phyloP scores from a whole-genome alignment of 2,329 filamentous ascomycete species.

The Gremmenia infestans region DNA sequence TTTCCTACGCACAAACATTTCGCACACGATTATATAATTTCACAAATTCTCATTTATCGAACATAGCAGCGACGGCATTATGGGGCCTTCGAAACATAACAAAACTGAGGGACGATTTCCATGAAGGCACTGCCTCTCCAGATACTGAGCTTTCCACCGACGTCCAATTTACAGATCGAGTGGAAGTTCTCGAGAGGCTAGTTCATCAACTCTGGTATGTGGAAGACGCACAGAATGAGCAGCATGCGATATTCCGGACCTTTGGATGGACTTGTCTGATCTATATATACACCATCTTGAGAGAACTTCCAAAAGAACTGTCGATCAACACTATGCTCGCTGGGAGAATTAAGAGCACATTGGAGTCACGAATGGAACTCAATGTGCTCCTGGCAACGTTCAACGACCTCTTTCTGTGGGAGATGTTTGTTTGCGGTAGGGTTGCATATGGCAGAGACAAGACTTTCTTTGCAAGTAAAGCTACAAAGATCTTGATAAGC shows the following conservation, averaged over 20 bases:
- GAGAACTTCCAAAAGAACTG: slow-evolving; percentile 17
- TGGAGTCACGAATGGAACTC: slow-evolving; percentile 17
- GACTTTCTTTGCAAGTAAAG: slow-evolving; percentile 19
- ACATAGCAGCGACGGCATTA: slow-evolving; percentile 14
- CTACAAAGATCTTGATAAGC: slow-evolving; percentile 16
- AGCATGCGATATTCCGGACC: slow-evolving; percentile 17
- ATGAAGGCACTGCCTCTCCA: slow-evolving; percentile 3
- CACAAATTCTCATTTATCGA: slow-evolving; percentile 9
- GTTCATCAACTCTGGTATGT: slow-evolving; percentile 19
- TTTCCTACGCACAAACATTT: slow-evolving; percentile 11
- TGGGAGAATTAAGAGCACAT: slow-evolving; percentile 8
- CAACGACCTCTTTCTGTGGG: slow-evolving; percentile 22
- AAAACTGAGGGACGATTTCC: slow-evolving; percentile 11
- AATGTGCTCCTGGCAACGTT: slow-evolving; percentile 24
- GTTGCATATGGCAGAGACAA: slow-evolving; percentile 17
- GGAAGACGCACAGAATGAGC: slow-evolving; percentile 9
- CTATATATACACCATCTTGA: slow-evolving; percentile 19
- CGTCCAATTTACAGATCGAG: slow-evolving; percentile 19
- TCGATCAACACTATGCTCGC: slow-evolving; percentile 19
- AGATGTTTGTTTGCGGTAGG: slow-evolving; percentile 20
- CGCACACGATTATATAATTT: slow-evolving; percentile 13
- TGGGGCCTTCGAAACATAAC: slow-evolving; percentile 21
- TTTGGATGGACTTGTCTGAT: slow-evolving; percentile 22
- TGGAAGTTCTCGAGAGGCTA: slow-evolving; percentile 20
- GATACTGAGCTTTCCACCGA: slow-evolving; percentile 13